Conservation (phyloP, 2,329 filamentous ascomycete genomes). For the Exophiala viscosa region DNA sequence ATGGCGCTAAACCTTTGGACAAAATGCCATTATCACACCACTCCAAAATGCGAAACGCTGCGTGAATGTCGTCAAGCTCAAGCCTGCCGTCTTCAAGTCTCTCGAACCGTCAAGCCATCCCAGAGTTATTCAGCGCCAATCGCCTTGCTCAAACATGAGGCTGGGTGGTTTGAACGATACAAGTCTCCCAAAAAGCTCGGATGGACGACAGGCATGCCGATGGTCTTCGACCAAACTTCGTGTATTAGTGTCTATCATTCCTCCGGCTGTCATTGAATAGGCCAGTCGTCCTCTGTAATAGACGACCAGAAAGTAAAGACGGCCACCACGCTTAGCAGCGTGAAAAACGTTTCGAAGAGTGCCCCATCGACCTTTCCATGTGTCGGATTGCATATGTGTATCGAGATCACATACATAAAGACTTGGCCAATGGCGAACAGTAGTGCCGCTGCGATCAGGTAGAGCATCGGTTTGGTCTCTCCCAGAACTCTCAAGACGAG, state of each 20-base stretch:
- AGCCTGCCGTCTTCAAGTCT: slow-evolving; percentile 1
- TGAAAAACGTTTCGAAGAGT: slow-evolving; percentile 91
- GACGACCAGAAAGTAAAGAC: slow-evolving; percentile 98
- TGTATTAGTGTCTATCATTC: neutral
- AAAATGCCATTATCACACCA: slow-evolving; percentile 18
- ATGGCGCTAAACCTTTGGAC: slow-evolving; percentile 1
- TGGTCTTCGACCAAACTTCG: neutral
- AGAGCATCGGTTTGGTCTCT: slow-evolving; percentile 88
- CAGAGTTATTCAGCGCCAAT: neutral
- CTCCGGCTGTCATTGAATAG: slow-evolving; percentile 40
- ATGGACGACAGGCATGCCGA: neutral
- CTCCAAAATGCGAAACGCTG: slow-evolving; percentile 25
- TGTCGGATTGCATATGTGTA: slow-evolving; percentile 81
- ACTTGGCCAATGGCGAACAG: slow-evolving; percentile 90
- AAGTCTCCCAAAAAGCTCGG: neutral
- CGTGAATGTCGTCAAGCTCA: slow-evolving; percentile 21
- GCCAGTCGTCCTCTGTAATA: slow-evolving; percentile 99
- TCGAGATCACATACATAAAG: slow-evolving; percentile 92
- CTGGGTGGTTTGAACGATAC: neutral
- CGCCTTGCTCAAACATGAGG: neutral
- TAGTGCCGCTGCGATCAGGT: slow-evolving; percentile 67
- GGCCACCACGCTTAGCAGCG: slow-evolving; percentile 73
- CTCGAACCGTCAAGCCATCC: neutral
- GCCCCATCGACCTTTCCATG: slow-evolving; percentile 85
- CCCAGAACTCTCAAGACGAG: slow-evolving; percentile 83